Conservation (phyloP, 2,329 filamentous ascomycete species). For the Talaromyces islandicus region DNA sequence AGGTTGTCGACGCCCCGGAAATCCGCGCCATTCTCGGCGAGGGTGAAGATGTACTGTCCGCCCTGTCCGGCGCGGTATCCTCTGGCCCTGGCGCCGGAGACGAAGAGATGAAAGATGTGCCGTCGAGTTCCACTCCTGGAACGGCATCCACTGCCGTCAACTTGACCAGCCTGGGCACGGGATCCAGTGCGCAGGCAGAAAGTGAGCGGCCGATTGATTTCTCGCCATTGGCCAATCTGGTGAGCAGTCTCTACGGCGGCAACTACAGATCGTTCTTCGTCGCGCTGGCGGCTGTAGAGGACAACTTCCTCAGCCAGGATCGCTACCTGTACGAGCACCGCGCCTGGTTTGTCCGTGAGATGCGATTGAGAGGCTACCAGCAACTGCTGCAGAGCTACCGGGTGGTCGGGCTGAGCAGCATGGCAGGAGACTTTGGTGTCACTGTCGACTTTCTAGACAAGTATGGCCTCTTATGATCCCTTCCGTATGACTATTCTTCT, state of each 20-base stretch:
- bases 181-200: conserved; percentile 61
- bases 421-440: conserved; percentile 95
- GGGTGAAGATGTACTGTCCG: conserved; percentile 78
- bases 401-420: conserved; percentile 91
- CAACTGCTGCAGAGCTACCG: conserved; percentile 96
- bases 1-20: conserved; percentile 96
- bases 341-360: conserved; percentile 96
- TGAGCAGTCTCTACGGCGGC: conserved; percentile 86
- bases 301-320: conserved; percentile 88
- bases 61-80: conserved; percentile 72
- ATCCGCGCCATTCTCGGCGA: conserved; percentile 95
- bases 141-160: conserved; percentile 72
- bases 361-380: conserved; percentile 93
- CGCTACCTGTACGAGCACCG: conserved; percentile 94
- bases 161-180: conserved; percentile 72
- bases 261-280: conserved; percentile 93
- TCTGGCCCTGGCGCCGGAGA: conserved; percentile 72
- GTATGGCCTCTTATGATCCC: conserved; percentile 45
- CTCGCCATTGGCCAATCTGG: conserved; percentile 76
- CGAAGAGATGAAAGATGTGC: conserved; percentile 64
- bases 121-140: conserved; percentile 45
- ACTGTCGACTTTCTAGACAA: conserved; percentile 93
- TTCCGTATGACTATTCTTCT: conserved; percentile 3
- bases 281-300: conserved; percentile 82
- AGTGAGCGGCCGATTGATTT: conserved; percentile 83